Percentiles rank a stretch among this genome's conserved stretches.
Conservation (phyloP, 2,329 filamentous ascomycete species). For the Penicillium janthinellum region DNA sequence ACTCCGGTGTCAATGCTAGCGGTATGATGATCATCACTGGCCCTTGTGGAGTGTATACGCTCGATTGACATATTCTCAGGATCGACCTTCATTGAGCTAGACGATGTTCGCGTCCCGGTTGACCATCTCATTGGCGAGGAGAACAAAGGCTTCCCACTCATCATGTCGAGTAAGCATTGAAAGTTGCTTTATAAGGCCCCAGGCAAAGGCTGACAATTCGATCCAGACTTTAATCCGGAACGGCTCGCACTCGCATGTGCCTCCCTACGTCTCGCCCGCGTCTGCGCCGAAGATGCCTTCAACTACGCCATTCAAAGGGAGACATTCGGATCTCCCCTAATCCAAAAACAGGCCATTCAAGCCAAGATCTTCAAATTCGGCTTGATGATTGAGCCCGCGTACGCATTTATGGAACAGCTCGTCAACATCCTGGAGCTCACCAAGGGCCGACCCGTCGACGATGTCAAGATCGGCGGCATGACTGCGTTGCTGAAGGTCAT, state of each 20-base stretch:
- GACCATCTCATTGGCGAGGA: constrained; percentile 70
- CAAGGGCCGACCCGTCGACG: constrained; percentile 40
- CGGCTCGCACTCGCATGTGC: constrained; percentile 66
- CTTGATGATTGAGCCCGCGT: constrained; percentile 61
- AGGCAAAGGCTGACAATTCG: background rate
- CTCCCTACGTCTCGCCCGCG: constrained; percentile 62
- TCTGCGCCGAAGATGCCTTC: constrained; percentile 62
- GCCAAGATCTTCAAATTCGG: constrained; percentile 63
- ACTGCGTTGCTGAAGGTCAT: constrained; percentile 57
- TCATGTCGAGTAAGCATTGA: constrained; percentile 61
- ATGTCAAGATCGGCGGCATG: constrained; percentile 53
- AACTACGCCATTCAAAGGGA: constrained; percentile 66
- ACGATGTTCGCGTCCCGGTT: constrained; percentile 70
- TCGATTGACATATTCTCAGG: constrained; percentile 28
- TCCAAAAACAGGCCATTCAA: constrained; percentile 61
- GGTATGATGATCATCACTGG: constrained; percentile 42
- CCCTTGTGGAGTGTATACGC: background rate
- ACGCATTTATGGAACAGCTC: constrained; percentile 64
- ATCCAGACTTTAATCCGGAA: constrained; percentile 71
- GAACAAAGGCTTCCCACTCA: constrained; percentile 70
- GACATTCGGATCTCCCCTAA: constrained; percentile 62
- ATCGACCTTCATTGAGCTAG: constrained; percentile 67
- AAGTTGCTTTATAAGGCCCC: too few species aligned
- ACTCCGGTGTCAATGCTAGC: constrained; percentile 68
- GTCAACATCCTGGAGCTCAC: constrained; percentile 56